Conservation (phyloP, 1,139 yeast genomes). For the Casaregolazyma suthepensis region DNA sequence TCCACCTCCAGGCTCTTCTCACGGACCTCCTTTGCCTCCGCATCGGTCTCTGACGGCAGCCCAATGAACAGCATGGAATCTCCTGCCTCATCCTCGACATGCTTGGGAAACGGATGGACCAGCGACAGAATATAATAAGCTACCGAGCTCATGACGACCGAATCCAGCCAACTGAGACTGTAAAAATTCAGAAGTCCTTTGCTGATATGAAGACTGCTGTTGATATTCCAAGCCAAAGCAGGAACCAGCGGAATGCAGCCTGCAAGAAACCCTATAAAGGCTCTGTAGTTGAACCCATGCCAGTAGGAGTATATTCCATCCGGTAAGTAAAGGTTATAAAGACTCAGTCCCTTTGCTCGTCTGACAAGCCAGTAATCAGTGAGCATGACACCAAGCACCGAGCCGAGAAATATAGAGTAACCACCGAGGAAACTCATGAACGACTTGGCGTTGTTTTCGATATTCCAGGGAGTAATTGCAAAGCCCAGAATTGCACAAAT, state of each 20-base stretch:
- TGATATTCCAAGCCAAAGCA: slow-evolving; percentile 13
- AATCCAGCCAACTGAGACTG: slow-evolving; percentile 35
- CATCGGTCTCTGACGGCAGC: background rate
- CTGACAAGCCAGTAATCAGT: slow-evolving; percentile 39
- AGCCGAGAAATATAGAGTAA: slow-evolving; percentile 42
- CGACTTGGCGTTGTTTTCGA: slow-evolving; percentile 40
- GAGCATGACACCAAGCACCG: slow-evolving; percentile 40
- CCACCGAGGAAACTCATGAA: slow-evolving; percentile 42
- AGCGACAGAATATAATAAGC: slow-evolving; percentile 46
- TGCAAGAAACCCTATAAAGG: slow-evolving; percentile 6
- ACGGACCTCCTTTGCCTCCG: background rate
- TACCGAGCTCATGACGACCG: slow-evolving; percentile 65
- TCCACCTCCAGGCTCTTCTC: background rate
- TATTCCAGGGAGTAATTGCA: slow-evolving; percentile 46
- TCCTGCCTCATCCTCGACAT: background rate
- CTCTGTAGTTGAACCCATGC: slow-evolving; percentile 12
- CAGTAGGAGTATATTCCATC: slow-evolving; percentile 14
- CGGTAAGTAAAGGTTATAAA: slow-evolving; percentile 9
- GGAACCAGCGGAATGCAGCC: slow-evolving; percentile 5
- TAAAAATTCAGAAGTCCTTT: slow-evolving; percentile 14
- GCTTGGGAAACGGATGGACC: background rate
- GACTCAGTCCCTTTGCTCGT: slow-evolving; percentile 15
- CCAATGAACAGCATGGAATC: background rate
- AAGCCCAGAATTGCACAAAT: slow-evolving; percentile 39
- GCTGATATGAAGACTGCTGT: slow-evolving; percentile 13